Evolutionary conservation across 148 eudicot genomes (phyloP).

Genomic region (Chenopodium album): DNA sequence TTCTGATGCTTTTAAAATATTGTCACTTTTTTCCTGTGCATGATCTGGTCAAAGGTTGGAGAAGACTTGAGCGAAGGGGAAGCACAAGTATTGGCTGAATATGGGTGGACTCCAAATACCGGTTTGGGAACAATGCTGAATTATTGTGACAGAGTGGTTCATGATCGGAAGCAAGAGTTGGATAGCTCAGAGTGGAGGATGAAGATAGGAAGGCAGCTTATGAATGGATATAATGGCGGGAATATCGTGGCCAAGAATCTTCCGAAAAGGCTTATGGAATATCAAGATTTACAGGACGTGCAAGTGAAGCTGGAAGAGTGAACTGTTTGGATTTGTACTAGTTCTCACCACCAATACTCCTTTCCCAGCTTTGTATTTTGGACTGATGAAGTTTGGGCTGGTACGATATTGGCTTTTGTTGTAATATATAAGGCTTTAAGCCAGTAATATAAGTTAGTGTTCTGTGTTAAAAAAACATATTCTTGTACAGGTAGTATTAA

Average conservation of each 20-base stretch:
- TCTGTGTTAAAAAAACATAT: background rate
- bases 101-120: constrained; percentile 83
- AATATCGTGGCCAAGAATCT: constrained; percentile 40
- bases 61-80: constrained; percentile 83
- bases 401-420: too few species aligned
- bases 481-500: background rate
- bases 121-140: constrained; percentile 94
- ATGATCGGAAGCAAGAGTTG: constrained; percentile 67
- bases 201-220: constrained; percentile 71
- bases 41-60: constrained; percentile 53
- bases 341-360: too few species aligned
- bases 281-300: constrained; percentile 20
- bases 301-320: constrained; percentile 62
- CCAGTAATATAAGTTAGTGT: too few species aligned
- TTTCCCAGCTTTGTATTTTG: too few species aligned
- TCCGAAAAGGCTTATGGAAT: constrained; percentile 44
- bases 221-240: constrained; percentile 81
- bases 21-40: background rate
- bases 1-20: background rate
- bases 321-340: background rate
- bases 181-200: constrained; percentile 79
- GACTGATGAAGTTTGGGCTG: too few species aligned
- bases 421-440: too few species aligned
- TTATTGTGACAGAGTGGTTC: constrained; percentile 83
- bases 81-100: constrained; percentile 73